Conservation (phyloP, 306 rosid genomes). For the Castanospermum australe region DNA sequence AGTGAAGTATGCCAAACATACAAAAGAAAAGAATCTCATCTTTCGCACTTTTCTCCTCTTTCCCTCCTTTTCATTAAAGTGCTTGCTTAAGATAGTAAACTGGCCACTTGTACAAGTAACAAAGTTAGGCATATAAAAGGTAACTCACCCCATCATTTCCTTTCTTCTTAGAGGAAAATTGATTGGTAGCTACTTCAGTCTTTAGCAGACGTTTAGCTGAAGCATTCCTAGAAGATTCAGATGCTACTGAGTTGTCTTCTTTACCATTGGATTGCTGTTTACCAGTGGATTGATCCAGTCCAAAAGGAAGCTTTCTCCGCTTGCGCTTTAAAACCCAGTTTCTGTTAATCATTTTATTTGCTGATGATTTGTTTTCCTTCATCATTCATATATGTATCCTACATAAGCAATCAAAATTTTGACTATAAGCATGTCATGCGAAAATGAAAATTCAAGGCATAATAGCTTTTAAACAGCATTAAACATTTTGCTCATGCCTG, state of each 20-base stretch:
- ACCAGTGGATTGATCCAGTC: slow-evolving; percentile 48
- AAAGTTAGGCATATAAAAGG: slow-evolving; percentile 14
- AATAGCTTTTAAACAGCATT: slow-evolving; percentile 19
- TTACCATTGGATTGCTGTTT: slow-evolving; percentile 67
- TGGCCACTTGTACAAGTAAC: background rate
- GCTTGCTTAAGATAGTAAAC: background rate
- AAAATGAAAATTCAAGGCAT: slow-evolving; percentile 16
- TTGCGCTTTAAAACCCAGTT: slow-evolving; percentile 97
- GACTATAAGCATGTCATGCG: slow-evolving; percentile 33
- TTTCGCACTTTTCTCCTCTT: background rate
- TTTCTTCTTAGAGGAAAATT: slow-evolving; percentile 76
- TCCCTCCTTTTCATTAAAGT: background rate
- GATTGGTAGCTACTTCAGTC: slow-evolving; percentile 54
- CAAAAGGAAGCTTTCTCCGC: slow-evolving; percentile 78
- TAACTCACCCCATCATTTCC: slow-evolving; percentile 97
- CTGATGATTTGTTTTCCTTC: slow-evolving; percentile 74
- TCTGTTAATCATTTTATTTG: slow-evolving; percentile 75
- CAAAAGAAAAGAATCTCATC: slow-evolving; percentile 20
- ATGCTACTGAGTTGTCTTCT: slow-evolving; percentile 56
- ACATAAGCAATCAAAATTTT: slow-evolving; percentile 29
- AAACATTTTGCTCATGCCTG: slow-evolving; percentile 11
- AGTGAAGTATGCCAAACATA: slow-evolving; percentile 1
- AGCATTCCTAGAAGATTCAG: slow-evolving; percentile 62
- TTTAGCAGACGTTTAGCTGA: slow-evolving; percentile 53
- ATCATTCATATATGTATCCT: slow-evolving; percentile 45